Conservation (phyloP, 2,329 filamentous ascomycete genomes). For the Aspergillus calidoustus region DNA sequence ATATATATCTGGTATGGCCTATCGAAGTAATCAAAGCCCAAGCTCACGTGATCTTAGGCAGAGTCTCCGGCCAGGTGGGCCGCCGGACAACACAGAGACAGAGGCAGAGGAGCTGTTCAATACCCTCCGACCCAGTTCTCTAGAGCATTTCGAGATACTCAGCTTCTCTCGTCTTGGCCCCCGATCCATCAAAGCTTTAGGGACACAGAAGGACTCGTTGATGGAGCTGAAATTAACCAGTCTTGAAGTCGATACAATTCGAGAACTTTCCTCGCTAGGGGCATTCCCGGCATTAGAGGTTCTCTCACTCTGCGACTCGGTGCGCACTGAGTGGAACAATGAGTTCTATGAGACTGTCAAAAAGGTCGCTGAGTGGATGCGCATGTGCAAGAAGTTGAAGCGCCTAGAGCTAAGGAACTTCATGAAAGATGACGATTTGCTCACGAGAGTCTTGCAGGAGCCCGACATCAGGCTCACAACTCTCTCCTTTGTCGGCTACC, state of each 20-base stretch:
- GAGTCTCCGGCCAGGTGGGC: conserved; percentile 40
- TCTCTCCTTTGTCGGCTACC: conserved; percentile 37
- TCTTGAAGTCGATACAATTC: conserved; percentile 54
- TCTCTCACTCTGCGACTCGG: conserved; percentile 54
- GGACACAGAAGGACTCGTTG: conserved; percentile 59
- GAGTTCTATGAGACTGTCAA: conserved; percentile 56
- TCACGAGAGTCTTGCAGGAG: conserved; percentile 34
- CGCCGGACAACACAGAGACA: conserved; percentile 56
- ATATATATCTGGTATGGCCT: conserved; percentile 57
- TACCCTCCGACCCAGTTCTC: conserved; percentile 59
- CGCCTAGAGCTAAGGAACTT: conserved; percentile 58
- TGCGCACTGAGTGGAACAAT: conserved; percentile 53
- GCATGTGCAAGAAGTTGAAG: conserved; percentile 56
- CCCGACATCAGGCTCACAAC: conserved; percentile 31
- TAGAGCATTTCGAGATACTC: conserved; percentile 64
- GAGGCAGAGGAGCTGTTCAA: conserved; percentile 64
- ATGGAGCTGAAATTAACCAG: conserved; percentile 56
- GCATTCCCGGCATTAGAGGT: conserved; percentile 47
- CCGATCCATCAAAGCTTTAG: conserved; percentile 59
- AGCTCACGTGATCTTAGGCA: conserved; percentile 32
- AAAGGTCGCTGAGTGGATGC: conserved; percentile 59
- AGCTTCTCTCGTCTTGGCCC: conserved; percentile 59
- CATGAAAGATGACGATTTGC: conserved; percentile 51
- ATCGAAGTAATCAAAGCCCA: neutral
- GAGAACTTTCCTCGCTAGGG: conserved; percentile 31